These are phyloP conservation scores for Aschersonia sp. DNA, from an alignment of 2,329 filamentous ascomycete genomes.

Conservation along the genomic window DNA sequence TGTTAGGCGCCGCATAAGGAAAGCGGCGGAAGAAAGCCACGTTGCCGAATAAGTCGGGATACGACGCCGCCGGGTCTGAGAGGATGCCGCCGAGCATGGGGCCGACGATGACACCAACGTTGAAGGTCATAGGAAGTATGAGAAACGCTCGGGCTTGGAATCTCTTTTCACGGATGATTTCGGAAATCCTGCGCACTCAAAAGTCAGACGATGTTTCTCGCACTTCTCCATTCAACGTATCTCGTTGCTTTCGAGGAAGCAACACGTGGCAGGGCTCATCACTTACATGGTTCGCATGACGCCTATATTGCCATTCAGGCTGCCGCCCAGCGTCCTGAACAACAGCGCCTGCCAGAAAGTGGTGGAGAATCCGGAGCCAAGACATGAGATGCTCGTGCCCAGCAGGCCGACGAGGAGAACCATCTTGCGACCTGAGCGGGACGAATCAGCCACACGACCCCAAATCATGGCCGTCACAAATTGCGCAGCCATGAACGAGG, in stretches of 20 bases:
- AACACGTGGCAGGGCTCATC: too few species aligned
- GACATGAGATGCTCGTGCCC: constrained; percentile 36
- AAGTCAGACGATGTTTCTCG: background rate
- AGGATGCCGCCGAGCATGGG: constrained; percentile 56
- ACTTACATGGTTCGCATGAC: constrained; percentile 58
- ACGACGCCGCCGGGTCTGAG: constrained; percentile 50
- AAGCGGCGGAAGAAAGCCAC: constrained; percentile 30
- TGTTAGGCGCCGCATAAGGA: constrained; percentile 40
- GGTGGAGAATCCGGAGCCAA: constrained; percentile 50
- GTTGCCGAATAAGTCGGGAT: constrained; percentile 32
- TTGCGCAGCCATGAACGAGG: constrained; percentile 68
- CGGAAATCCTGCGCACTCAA: constrained; percentile 32
- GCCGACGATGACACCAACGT: constrained; percentile 59
- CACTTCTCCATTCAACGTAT: background rate
- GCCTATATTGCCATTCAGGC: constrained; percentile 61
- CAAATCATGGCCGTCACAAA: constrained; percentile 73
- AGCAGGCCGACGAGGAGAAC: constrained; percentile 64
- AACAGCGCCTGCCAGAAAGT: constrained; percentile 58
- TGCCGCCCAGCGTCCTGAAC: constrained; percentile 53
- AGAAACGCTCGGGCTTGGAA: constrained; percentile 65
- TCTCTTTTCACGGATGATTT: constrained; percentile 48
- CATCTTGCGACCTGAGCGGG: constrained; percentile 55
- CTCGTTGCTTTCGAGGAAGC: constrained; percentile 37
- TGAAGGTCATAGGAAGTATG: constrained; percentile 61
- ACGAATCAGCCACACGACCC: constrained; percentile 55